These are phyloP conservation scores for Colletotrichum endophyticum DNA, from an alignment of 2,329 filamentous ascomycete genomes.

Conservation along the genomic window DNA sequence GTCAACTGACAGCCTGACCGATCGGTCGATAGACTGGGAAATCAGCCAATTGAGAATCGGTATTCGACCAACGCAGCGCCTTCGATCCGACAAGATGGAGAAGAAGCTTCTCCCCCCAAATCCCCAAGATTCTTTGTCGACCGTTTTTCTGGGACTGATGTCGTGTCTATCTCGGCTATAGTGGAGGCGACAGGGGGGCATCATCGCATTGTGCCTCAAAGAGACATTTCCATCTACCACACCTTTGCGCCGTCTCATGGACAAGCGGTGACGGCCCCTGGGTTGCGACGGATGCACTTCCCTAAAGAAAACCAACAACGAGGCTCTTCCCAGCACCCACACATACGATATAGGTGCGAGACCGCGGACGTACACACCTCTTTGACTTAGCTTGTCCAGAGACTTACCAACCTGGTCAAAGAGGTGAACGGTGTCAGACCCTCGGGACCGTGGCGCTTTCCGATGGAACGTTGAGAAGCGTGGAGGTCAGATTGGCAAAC, in stretches of 20 bases:
- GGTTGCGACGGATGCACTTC: neutral
- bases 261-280: constrained; percentile 4
- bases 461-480: constrained; percentile 15
- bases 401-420: neutral
- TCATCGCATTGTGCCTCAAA: neutral
- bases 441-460: constrained; percentile 8
- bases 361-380: neutral
- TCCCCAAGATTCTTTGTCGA: neutral
- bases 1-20: neutral
- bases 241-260: neutral
- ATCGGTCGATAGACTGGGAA: neutral
- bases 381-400: neutral
- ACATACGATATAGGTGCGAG: neutral
- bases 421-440: constrained; percentile 10
- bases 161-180: neutral
- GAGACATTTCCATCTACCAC: neutral
- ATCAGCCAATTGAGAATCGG: neutral
- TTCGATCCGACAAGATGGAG: neutral
- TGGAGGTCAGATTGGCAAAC: constrained; percentile 4
- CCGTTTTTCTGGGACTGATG: neutral
- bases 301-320: neutral
- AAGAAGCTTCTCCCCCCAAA: neutral
- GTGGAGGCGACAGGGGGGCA: neutral
- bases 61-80: neutral
- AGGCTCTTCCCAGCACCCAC: neutral